Evolutionary conservation across 805 yeast species (phyloP), one percentile per base, ranked within the genome.

Genomic region (Priceomyces castillae): DNA sequence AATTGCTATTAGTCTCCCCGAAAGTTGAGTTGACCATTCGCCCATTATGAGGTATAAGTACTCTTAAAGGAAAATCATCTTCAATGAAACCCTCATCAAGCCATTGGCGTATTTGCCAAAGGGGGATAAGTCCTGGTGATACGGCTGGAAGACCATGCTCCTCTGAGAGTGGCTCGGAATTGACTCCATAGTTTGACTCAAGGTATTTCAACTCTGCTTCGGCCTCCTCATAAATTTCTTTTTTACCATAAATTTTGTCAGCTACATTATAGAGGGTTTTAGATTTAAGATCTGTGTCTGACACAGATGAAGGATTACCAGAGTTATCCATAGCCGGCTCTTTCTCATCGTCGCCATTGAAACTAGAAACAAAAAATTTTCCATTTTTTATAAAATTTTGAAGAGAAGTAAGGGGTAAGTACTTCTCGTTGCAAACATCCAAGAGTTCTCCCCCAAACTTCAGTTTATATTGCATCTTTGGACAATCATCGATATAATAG

Each of bases 391-490:
- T 53, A 15, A 56, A 42, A 1, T 54, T 53, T 31, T 55, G 50
- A n/a, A 69, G 60, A 25, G 49, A 47, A 2, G 62, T 56, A 10
- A 77, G 48, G 9, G 71, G 67, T 17, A 72, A 65, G 52, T 67
- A 82, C 19, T 64, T 59, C 38, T 71, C 67, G 40, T 71, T 75
- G 43, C 73, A 64, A 12, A 80, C 61, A 54, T 86, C 90, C 37
- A 84, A 58, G 3, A 86, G 54, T 50, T 84, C 85, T 3, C 90
- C 94, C 0, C 92, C 92, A 61, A 84, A 89, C 47, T 80, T 77
- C 20, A 75, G 80, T 62, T 90, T 90, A 57, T 90, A 90, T 37
- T 68, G 71, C 96, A 90, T 89, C 61, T 90, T 90, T 0, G 67
- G 71, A 59, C 96, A 87, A 50, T 84, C 90, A 3, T 81, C 81